phyloP scores from a whole-genome alignment of 306 rosid genomes.

The Lathyrus aphaca region DNA sequence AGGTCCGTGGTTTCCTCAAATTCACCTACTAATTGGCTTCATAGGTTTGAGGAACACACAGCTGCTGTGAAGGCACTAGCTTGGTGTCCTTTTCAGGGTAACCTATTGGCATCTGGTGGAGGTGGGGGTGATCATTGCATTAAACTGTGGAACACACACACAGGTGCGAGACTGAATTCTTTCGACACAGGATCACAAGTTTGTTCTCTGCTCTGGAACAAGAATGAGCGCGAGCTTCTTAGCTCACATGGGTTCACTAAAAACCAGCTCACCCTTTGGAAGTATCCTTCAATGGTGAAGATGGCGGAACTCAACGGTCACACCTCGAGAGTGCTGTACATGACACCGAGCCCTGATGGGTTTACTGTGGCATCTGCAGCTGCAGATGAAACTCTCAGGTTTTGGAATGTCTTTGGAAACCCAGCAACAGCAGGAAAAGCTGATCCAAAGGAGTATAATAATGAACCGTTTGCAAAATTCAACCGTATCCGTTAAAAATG shows the following conservation, averaged over 20 bases:
- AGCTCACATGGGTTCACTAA: slow-evolving; percentile 83
- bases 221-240: slow-evolving; percentile 87
- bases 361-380: slow-evolving; percentile 63
- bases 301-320: slow-evolving; percentile 82
- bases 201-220: slow-evolving; percentile 75
- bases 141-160: slow-evolving; percentile 82
- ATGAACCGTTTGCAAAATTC: slow-evolving; percentile 48
- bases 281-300: slow-evolving; percentile 84
- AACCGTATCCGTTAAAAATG: slow-evolving; percentile 45
- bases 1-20: slow-evolving; percentile 59
- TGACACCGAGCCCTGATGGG: slow-evolving; percentile 67
- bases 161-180: slow-evolving; percentile 77
- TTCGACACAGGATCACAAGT: slow-evolving; percentile 78
- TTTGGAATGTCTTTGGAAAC: slow-evolving; percentile 60
- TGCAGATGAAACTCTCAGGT: slow-evolving; percentile 49
- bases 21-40: slow-evolving; percentile 72
- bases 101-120: slow-evolving; percentile 72
- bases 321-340: slow-evolving; percentile 74
- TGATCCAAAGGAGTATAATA: slow-evolving; percentile 33
- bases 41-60: slow-evolving; percentile 67
- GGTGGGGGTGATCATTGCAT: slow-evolving; percentile 72
- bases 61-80: slow-evolving; percentile 84
- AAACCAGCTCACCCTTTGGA: slow-evolving; percentile 85
- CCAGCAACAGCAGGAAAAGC: slow-evolving; percentile 46
- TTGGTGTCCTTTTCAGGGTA: slow-evolving; percentile 88